These are phyloP conservation scores for Piper longum DNA, from an alignment of 164 flowering plant species.

Conservation along the genomic window DNA sequence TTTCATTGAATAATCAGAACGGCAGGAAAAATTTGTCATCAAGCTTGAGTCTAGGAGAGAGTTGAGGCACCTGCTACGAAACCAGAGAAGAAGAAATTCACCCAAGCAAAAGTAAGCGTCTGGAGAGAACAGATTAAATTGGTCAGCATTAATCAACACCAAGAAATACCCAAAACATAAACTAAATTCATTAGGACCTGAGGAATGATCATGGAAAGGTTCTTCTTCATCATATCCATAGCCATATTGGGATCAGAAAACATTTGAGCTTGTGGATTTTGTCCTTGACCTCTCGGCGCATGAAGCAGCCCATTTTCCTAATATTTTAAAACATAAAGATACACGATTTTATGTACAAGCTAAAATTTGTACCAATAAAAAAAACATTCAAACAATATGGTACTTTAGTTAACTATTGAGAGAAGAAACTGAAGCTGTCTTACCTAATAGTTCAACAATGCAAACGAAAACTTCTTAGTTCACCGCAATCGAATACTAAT, in stretches of 20 bases:
- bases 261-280: constrained; percentile 94
- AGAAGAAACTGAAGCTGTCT: neutral
- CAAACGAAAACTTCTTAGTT: neutral
- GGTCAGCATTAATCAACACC: neutral
- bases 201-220: constrained; percentile 94
- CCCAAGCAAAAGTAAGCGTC: constrained; percentile 99
- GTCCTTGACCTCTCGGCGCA: constrained; percentile 86
- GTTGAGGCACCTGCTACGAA: constrained; percentile 79
- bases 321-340: constrained; percentile 3
- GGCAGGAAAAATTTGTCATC: neutral
- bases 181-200: constrained; percentile 38
- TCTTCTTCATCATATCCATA: constrained; percentile 99
- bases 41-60: neutral
- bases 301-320: constrained; percentile 86
- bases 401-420: too few species aligned
- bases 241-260: constrained; percentile 99
- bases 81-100: constrained; percentile 98
- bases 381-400: neutral
- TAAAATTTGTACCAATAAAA: too few species aligned
- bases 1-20: neutral
- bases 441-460: neutral
- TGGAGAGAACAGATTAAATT: constrained; percentile 14
- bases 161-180: neutral
- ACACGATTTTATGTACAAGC: neutral
- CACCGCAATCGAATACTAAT: neutral